phyloP scores from a whole-genome alignment of 2,329 filamentous ascomycete genomes.

The Epichloe coenophiala region DNA sequence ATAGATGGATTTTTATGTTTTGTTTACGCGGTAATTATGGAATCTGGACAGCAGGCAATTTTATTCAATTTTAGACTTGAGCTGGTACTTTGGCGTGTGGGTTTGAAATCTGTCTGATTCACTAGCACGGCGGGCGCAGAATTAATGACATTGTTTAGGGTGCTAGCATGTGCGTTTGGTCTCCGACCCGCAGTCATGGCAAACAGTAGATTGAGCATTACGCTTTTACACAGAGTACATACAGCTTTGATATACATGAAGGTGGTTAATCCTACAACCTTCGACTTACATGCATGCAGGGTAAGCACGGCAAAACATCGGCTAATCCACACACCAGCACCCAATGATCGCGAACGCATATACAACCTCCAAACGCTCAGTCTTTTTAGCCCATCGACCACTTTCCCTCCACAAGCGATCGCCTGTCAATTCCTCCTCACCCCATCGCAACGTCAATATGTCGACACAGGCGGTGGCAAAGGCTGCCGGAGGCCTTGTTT shows the following conservation, averaged over 20 bases:
- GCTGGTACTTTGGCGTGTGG: too few relatives aligned
- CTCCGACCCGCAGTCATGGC: too few relatives aligned
- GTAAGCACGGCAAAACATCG: constrained; percentile 8
- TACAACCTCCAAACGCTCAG: constrained; percentile 5
- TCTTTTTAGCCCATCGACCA: background rate
- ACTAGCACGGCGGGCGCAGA: too few relatives aligned
- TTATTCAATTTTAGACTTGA: too few relatives aligned
- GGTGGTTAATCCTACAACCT: background rate
- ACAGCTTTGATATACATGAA: too few relatives aligned
- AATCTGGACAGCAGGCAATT: background rate
- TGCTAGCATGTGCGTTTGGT: too few relatives aligned
- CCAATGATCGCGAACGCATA: constrained; percentile 6
- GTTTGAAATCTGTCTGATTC: background rate
- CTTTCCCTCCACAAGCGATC: constrained; percentile 6
- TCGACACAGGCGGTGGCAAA: constrained; percentile 47
- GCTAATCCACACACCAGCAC: constrained; percentile 2
- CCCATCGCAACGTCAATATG: constrained; percentile 31
- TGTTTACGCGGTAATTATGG: background rate
- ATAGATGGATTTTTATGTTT: background rate
- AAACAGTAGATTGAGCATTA: too few relatives aligned
- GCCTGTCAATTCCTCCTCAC: background rate
- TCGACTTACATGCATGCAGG: background rate
- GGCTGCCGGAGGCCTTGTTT: constrained; percentile 38
- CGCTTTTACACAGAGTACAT: too few relatives aligned
- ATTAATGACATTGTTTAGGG: too few relatives aligned